These are phyloP conservation scores for Populus hybrid DNA, from an alignment of 441 rosid genomes.

Conservation along the genomic window DNA sequence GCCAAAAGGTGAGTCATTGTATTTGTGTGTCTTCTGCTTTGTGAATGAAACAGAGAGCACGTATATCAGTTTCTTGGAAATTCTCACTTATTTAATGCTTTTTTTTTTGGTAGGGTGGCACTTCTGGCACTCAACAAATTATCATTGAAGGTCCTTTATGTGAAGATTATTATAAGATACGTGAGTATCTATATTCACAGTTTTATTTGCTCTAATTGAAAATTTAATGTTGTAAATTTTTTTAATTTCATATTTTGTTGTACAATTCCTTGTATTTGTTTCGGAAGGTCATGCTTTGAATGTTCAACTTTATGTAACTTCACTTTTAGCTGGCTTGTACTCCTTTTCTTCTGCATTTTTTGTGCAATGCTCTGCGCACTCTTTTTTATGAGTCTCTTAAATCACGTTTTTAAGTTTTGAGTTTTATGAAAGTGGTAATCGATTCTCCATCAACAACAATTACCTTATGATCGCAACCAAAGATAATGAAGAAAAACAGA, in stretches of 20 bases:
- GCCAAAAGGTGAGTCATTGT: constrained; percentile 65
- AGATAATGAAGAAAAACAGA: no score
- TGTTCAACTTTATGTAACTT: not conserved
- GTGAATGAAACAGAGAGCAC: not conserved
- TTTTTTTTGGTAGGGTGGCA: constrained; percentile 43
- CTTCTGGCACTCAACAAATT: constrained; percentile 76
- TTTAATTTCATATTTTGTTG: not conserved
- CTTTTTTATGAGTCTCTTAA: not conserved
- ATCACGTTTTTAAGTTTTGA: not conserved
- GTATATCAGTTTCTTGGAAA: not conserved
- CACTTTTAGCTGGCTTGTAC: not conserved
- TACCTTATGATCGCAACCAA: not conserved
- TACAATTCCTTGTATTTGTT: not conserved
- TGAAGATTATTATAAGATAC: constrained; percentile 87
- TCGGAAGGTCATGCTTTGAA: not conserved
- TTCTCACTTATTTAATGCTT: not conserved
- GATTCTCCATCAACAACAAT: not conserved
- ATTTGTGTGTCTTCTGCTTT: not conserved
- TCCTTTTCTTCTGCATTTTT: not conserved
- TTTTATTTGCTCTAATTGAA: constrained; percentile 63
- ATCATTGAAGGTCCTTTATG: constrained; percentile 91
- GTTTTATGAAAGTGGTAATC: not conserved
- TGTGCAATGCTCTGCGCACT: not conserved
- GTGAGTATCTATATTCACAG: constrained; percentile 83
- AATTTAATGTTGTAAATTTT: not conserved